Evolutionary conservation across 2,329 filamentous ascomycete genomes (phyloP).

Genomic region (Trichoderma lentiforme): DNA sequence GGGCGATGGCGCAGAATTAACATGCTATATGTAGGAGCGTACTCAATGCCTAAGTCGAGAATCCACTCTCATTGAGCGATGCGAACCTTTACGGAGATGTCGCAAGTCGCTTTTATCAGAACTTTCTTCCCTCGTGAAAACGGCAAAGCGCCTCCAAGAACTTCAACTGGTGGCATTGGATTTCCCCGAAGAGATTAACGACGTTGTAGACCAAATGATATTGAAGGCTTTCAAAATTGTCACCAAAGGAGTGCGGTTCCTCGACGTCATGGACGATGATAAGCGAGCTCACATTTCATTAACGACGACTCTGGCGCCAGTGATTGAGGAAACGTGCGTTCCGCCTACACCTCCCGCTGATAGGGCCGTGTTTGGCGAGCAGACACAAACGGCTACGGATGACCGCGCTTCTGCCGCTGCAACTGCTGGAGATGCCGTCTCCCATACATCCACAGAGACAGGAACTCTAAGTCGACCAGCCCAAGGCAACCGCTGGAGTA

Average conservation of each 20-base stretch:
- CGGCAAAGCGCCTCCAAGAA: conserved; percentile 80
- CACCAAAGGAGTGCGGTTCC: conserved; percentile 83
- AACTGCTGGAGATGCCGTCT: conserved; percentile 33
- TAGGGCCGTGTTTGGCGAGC: conserved; percentile 46
- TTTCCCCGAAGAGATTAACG: conserved; percentile 60
- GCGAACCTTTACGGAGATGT: conserved; percentile 72
- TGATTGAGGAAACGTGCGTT: conserved; percentile 55
- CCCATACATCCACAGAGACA: conserved; percentile 13
- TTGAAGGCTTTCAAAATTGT: conserved; percentile 91
- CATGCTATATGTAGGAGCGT: conserved; percentile 60
- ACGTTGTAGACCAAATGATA: conserved; percentile 88
- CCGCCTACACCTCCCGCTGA: conserved; percentile 64
- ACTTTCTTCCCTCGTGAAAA: conserved; percentile 83
- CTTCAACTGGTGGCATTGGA: conserved; percentile 52
- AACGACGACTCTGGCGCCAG: conserved; percentile 51
- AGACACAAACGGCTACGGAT: conserved; percentile 29
- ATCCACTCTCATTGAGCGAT: conserved; percentile 67
- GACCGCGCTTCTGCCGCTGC: conserved; percentile 41
- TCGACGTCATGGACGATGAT: conserved; percentile 77
- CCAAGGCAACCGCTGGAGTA: conserved; percentile 38
- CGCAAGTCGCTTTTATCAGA: conserved; percentile 88
- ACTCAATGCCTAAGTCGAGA: conserved; percentile 86
- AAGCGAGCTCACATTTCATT: conserved; percentile 48
- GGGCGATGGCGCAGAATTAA: conserved; percentile 8
- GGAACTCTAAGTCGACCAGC: conserved; percentile 25